A percentile compares a stretch with the other conserved stretches of the same genome.
Conservation (phyloP, 1,284 basidiomycete genomes). For the Clitocybe nebularis region DNA sequence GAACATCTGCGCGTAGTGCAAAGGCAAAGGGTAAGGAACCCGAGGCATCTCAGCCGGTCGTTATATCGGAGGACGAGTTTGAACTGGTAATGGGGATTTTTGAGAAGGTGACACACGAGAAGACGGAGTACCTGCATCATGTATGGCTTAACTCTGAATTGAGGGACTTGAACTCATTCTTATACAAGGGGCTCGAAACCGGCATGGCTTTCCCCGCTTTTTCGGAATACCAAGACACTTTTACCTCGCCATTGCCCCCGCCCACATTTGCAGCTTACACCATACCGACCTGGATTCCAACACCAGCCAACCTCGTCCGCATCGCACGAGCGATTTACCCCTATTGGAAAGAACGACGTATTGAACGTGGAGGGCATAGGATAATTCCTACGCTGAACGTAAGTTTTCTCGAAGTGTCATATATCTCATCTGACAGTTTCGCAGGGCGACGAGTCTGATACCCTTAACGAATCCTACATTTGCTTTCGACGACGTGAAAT, state of each 20-base stretch:
- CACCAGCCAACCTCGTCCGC: constrained; percentile 50
- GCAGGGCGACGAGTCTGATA: constrained; percentile 89
- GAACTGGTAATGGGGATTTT: constrained; percentile 95
- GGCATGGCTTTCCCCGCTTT: constrained; percentile 75
- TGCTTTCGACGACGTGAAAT: constrained; percentile 97
- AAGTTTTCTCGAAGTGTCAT: constrained; percentile 23
- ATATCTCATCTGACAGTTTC: background rate
- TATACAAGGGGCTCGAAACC: constrained; percentile 42
- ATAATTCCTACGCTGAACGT: constrained; percentile 83
- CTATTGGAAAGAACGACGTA: constrained; percentile 78
- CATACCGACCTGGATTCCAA: constrained; percentile 60
- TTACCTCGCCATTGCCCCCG: constrained; percentile 52
- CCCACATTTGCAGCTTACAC: constrained; percentile 61
- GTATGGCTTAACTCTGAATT: constrained; percentile 42
- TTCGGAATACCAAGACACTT: constrained; percentile 73
- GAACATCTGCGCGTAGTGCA: constrained; percentile 55
- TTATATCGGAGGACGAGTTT: constrained; percentile 86
- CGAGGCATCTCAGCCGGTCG: constrained; percentile 53
- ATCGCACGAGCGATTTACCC: constrained; percentile 72
- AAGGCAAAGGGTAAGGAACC: constrained; percentile 80
- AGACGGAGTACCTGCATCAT: constrained; percentile 88
- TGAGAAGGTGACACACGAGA: constrained; percentile 89
- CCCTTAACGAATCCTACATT: constrained; percentile 90
- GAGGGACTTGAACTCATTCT: constrained; percentile 2
- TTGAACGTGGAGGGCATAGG: constrained; percentile 70